Evolutionary conservation across 2,329 filamentous ascomycete species (phyloP), one percentile per base, ranked within the genome.

Genomic region (Geosmithia putterillii): DNA sequence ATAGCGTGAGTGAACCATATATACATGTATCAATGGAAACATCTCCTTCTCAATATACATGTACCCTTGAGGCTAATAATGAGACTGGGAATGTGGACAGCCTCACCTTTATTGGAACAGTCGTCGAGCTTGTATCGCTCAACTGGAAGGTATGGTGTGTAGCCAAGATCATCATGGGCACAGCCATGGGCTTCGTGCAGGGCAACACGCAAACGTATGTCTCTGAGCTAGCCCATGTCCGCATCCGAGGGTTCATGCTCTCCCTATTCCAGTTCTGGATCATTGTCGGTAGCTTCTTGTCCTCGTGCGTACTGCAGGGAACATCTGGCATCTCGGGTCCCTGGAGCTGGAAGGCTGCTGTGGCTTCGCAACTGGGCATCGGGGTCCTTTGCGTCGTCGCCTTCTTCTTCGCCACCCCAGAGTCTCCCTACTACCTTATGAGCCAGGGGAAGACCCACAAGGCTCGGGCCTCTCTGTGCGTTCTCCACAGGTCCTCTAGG

Each of bases 181-280:
- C 37, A 2, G 42, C 36, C 35, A 43, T 43, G 36, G 42, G 42
- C 15, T 43, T 38, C 19, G 38, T 43, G 42, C 42, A 43, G 35
- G 36, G 34, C 20, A 43, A 38, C 36, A 43, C 36, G 21, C 42
- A 38, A 28, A 39, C 42, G 2, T 43, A 38, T 18, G 36, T 43
- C 21, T 38, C 42, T 14, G 42, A 43, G 23, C 19, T 43, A n/a
- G 37, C 42, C 15, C 42, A 34, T 9, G 8, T 38, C 35, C 18
- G 32, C 9, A 43, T 43, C 35, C 42, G 42, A 12, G 42, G 42
- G 6, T 43, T 43, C 35, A 28, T 38, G 34, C 25, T 43, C 15
- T 25, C 42, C 17, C 23, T 43, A 2, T 43, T 43, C 37, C 42
- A 43, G 35, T 39, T 43, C 20, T 43, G 42, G 42, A 43, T 43